phyloP scores from a whole-genome alignment of 2,329 filamentous ascomycete genomes.

The Colletotrichum orchidophilum region DNA sequence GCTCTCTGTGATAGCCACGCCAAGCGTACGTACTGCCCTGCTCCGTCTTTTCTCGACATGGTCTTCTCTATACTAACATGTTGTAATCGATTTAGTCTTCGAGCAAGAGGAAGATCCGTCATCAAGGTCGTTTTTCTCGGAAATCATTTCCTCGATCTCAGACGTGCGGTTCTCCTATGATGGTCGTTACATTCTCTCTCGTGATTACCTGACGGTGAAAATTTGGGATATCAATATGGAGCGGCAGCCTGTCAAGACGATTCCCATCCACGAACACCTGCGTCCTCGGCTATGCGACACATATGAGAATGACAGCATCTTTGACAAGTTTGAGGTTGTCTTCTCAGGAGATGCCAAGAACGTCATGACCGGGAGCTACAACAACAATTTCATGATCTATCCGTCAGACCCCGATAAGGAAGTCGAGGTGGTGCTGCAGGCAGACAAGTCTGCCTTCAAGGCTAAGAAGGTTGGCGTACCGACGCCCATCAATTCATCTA shows the following conservation, averaged over 20 bases:
- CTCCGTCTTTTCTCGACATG: neutral
- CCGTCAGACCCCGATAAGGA: conserved; percentile 96
- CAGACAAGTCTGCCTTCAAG: conserved; percentile 99
- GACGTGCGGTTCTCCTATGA: conserved; percentile 98
- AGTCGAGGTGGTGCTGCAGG: conserved; percentile 95
- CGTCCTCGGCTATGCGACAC: conserved; percentile 95
- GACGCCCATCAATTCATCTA: conserved; percentile 89
- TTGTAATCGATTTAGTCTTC: conserved; percentile 72
- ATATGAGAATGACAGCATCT: conserved; percentile 99
- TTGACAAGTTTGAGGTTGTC: conserved; percentile 99
- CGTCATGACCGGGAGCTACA: conserved; percentile 99
- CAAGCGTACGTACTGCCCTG: conserved; percentile 73
- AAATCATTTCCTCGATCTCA: conserved; percentile 99
- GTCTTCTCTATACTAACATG: neutral
- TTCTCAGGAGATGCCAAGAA: conserved; percentile 99
- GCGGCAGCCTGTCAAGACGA: conserved; percentile 95
- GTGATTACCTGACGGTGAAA: conserved; percentile 98
- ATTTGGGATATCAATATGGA: conserved; percentile 99
- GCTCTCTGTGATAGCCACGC: conserved; percentile 95
- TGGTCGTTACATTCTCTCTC: conserved; percentile 94
- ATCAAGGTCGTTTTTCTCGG: conserved; percentile 98
- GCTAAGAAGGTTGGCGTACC: conserved; percentile 99
- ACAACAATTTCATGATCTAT: conserved; percentile 99
- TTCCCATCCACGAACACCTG: conserved; percentile 97
- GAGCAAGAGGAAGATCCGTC: conserved; percentile 98